These are phyloP conservation scores for Thuidium tamariscinum DNA, from an alignment of 225 moss, liverwort and hornwort species.

Conservation along the genomic window DNA sequence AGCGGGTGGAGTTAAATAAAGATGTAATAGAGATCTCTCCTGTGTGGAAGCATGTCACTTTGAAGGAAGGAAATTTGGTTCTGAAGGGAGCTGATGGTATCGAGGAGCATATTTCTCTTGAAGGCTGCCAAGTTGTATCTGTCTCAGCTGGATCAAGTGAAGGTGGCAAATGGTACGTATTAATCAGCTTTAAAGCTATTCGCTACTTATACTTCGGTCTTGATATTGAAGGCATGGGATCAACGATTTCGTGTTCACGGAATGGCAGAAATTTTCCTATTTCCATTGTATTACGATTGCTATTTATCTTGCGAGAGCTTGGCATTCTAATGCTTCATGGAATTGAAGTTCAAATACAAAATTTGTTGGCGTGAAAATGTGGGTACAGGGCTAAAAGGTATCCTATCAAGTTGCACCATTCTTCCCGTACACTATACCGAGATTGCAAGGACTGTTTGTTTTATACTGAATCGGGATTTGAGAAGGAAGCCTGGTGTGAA, in stretches of 20 bases:
- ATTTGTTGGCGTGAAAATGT: background rate
- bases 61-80: constrained; percentile 52
- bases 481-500: constrained; percentile 68
- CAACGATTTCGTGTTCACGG: background rate
- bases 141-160: constrained; percentile 51
- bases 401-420: constrained; percentile 50
- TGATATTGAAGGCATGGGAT: background rate
- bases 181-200: background rate
- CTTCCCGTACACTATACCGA: constrained; percentile 21
- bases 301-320: background rate
- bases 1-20: constrained; percentile 41
- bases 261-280: background rate
- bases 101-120: constrained; percentile 51
- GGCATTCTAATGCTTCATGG: background rate
- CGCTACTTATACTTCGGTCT: background rate
- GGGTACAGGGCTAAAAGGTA: constrained; percentile 35
- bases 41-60: constrained; percentile 56
- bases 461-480: constrained; percentile 46
- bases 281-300: background rate
- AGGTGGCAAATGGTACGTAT: constrained; percentile 72
- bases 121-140: constrained; percentile 68
- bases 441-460: constrained; percentile 37
- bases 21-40: constrained; percentile 57
- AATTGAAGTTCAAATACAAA: background rate
- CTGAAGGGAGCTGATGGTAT: constrained; percentile 53